Evolutionary conservation across 495 filamentous ascomycete species (phyloP), one percentile per base, ranked within the genome.

Genomic region (Bacidia gigantensis): DNA sequence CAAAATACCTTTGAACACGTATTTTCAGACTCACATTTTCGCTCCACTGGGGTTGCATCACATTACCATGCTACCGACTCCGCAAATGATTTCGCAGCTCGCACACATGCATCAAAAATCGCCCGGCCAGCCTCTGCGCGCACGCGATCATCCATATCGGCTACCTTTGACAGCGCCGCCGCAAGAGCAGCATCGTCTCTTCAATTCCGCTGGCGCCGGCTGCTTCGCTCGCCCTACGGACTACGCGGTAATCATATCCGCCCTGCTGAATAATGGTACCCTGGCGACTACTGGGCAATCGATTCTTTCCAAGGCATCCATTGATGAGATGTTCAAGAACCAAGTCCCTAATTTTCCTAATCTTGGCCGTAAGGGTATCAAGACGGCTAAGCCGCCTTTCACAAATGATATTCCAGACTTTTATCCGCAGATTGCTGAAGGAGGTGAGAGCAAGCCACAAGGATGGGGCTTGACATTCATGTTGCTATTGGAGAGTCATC

Each of bases 381-480:
- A 67, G 0, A 62, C 68, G 10, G 65, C 75, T n/a, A 80, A 76
- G 55, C 67, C 72, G 3, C 67, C 74, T 26, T 64, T 75, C n/a
- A 70, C 69, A 11, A 73, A 73, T 59, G 48, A 60, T 10, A 44
- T 66, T 3, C 56, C 67, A 2, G 72, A 73, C 14, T 21, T 80
- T 17, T 77, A 81, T 58, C 75, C 75, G 3, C 66, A 73, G 32
- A 14, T 42, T 25, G 56, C 67, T 3, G 65, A 65, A 3, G 67
- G 72, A 26, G 29, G 29, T 5, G 14, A 35, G 29, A 35, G 14
- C 14, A 63, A 73, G 53, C 67, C 74, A 3, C 75, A 81, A 57
- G 79, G 79, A 23, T 81, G 77, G 77, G 79, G 78, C 0, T 57
- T 83, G 20, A 72, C 70, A 0, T 79, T 80, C 57, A 69, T 79